Conservation (phyloP, 106 monocot genomes). For the Dioscorea zingiberensis region DNA sequence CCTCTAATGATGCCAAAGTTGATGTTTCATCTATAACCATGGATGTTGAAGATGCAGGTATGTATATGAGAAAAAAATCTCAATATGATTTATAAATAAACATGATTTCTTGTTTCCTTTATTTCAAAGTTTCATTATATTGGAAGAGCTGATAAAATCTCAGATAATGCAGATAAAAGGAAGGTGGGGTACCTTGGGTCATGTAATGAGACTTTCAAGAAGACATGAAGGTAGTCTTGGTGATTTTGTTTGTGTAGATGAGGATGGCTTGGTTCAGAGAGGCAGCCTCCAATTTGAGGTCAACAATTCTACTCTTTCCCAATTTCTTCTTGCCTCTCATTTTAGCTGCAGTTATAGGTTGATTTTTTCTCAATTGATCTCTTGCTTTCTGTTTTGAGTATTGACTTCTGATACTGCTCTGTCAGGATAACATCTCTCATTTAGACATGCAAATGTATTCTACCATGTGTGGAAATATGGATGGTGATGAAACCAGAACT, state of each 20-base stretch:
- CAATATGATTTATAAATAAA: too few relatives aligned
- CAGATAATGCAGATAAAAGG: slow-evolving; percentile 19
- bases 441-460: slow-evolving; percentile 5
- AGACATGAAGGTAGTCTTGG: slow-evolving; percentile 3
- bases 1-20: background rate
- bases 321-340: background rate
- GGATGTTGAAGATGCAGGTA: too few relatives aligned
- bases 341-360: too few relatives aligned
- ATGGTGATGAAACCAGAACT: slow-evolving; percentile 7
- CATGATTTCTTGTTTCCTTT: too few relatives aligned
- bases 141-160: background rate
- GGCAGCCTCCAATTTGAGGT: slow-evolving; percentile 26
- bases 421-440: background rate
- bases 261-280: slow-evolving; percentile 10
- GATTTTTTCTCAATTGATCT: too few relatives aligned
- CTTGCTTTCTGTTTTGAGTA: too few relatives aligned
- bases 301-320: background rate
- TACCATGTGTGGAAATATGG: slow-evolving; percentile 3
- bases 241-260: slow-evolving; percentile 14
- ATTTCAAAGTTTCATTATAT: too few relatives aligned
- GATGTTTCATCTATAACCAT: too few relatives aligned
- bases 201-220: background rate
- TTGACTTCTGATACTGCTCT: background rate
- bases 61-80: too few relatives aligned
- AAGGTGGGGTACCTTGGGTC: background rate